phyloP scores from a whole-genome alignment of 176 grass and related monocot genomes.

The Aegilops umbellulata region DNA sequence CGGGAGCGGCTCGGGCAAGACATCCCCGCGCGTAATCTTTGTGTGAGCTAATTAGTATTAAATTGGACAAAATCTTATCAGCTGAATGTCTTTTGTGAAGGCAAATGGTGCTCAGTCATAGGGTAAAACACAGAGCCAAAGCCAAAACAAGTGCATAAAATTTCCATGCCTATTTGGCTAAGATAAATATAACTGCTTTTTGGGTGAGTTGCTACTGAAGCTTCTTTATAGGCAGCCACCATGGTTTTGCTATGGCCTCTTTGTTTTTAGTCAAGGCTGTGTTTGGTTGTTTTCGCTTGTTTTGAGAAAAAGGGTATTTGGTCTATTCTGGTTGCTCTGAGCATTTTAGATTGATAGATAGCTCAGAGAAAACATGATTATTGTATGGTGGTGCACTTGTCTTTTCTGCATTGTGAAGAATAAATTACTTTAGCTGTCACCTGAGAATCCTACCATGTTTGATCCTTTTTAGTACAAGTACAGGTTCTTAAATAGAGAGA shows the following conservation, averaged over 20 bases:
- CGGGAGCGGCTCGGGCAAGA: too few species aligned
- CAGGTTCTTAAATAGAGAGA: background rate
- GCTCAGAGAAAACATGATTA: background rate
- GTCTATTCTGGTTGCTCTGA: background rate
- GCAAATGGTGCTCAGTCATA: conserved; percentile 13
- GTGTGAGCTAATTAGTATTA: background rate
- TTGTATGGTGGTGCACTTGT: background rate
- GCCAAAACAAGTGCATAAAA: background rate
- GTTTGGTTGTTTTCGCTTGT: conserved; percentile 9
- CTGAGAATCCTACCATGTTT: background rate
- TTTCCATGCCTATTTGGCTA: background rate
- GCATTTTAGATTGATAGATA: background rate
- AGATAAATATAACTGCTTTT: background rate
- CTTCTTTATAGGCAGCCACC: background rate
- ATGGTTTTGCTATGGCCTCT: background rate
- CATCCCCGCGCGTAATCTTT: too few species aligned
- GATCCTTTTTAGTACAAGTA: background rate
- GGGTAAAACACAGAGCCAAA: background rate
- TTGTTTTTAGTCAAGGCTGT: background rate
- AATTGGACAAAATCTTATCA: background rate
- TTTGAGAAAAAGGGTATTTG: background rate
- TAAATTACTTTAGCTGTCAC: background rate
- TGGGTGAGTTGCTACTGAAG: background rate
- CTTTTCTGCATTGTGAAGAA: conserved; percentile 1
- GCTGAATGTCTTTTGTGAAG: background rate